phyloP scores from a whole-genome alignment of 1,284 basidiomycete species.

The Sporisorium reilianum region DNA sequence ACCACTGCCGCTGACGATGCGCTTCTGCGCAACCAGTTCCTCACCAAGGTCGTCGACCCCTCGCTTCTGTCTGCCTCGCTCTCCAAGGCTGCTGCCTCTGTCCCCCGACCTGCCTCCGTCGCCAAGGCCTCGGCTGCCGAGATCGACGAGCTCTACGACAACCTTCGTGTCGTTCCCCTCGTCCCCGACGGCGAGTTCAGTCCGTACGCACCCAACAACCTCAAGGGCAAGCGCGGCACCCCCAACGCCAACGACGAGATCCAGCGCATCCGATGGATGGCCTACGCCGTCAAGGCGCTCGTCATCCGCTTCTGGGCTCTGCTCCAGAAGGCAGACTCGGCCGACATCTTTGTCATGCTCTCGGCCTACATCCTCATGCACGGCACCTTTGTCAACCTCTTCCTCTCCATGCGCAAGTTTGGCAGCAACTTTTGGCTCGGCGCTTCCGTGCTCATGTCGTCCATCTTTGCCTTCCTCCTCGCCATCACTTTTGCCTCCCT shows the following conservation, averaged over 20 bases:
- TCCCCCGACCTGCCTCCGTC: conserved; percentile 24
- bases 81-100: conserved; percentile 12
- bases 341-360: conserved; percentile 96
- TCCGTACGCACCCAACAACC: conserved; percentile 53
- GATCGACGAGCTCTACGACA: conserved; percentile 36
- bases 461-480: conserved; percentile 87
- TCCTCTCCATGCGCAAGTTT: conserved; percentile 68
- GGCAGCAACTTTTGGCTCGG: conserved; percentile 72
- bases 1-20: conserved; percentile 12
- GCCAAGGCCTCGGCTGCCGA: conserved; percentile 38
- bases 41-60: conserved; percentile 36
- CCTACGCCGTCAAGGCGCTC: conserved; percentile 61
- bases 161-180: conserved; percentile 42
- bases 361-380: conserved; percentile 97
- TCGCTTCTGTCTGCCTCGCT: conserved; percentile 29
- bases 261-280: conserved; percentile 60
- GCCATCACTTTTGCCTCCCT: conserved; percentile 86
- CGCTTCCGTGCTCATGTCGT: conserved; percentile 83
- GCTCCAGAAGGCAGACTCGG: conserved; percentile 84
- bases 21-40: conserved; percentile 25
- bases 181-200: conserved; percentile 49
- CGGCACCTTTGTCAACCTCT: conserved; percentile 83
- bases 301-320: conserved; percentile 66
- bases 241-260: conserved; percentile 52
- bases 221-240: conserved; percentile 44